Conservation (phyloP, 257 asterid species). For the Striga asiatica region DNA sequence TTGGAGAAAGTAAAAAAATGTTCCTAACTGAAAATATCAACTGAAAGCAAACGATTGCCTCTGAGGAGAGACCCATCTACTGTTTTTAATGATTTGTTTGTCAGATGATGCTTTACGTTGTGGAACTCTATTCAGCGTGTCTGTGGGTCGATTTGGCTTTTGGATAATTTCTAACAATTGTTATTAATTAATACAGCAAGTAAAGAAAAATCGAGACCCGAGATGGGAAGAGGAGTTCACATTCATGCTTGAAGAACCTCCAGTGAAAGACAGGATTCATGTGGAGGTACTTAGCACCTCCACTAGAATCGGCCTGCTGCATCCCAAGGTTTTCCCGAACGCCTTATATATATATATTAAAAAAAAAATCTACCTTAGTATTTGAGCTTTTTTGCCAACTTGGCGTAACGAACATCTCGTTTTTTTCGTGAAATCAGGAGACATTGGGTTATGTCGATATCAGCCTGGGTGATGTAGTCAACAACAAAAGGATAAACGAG, state of each 20-base stretch:
- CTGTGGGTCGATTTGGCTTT: slow-evolving; percentile 7
- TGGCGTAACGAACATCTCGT: too few relatives aligned
- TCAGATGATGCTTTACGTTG: neutral
- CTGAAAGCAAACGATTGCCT: neutral
- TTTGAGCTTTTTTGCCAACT: neutral
- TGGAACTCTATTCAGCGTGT: neutral
- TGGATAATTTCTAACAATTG: slow-evolving; percentile 4
- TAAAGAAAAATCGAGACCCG: slow-evolving; percentile 94
- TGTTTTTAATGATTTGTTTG: neutral
- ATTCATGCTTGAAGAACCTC: slow-evolving; percentile 78
- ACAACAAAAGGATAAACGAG: slow-evolving; percentile 52
- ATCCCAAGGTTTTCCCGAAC: slow-evolving; percentile 64
- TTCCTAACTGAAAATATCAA: too few relatives aligned
- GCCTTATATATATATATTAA: slow-evolving; percentile 7
- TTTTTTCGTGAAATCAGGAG: slow-evolving; percentile 45
- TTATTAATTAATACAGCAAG: slow-evolving; percentile 53
- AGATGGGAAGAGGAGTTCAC: slow-evolving; percentile 90
- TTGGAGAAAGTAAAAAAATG: too few relatives aligned
- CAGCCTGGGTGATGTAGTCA: slow-evolving; percentile 40
- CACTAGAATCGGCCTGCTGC: slow-evolving; percentile 73
- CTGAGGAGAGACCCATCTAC: neutral
- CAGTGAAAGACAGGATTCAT: slow-evolving; percentile 62
- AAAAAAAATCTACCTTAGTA: neutral
- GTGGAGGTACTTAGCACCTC: slow-evolving; percentile 82
- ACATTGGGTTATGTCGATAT: slow-evolving; percentile 42